phyloP scores from a whole-genome alignment of 208 protist genomes.

The Leishmania tarentolae region DNA sequence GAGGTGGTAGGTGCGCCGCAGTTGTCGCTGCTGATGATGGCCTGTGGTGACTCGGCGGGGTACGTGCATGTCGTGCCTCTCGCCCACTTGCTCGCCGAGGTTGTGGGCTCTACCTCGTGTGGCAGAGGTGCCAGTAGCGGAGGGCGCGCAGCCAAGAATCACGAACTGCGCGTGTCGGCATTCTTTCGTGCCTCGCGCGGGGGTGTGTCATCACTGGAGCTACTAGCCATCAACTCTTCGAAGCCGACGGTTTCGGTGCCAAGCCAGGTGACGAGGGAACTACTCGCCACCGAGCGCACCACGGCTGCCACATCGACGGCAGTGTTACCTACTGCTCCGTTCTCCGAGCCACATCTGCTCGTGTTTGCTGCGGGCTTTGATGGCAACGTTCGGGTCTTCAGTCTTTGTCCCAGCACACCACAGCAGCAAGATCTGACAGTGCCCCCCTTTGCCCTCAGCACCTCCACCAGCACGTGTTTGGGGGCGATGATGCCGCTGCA shows the following conservation, averaged over 20 bases:
- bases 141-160: not conserved
- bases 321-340: not conserved
- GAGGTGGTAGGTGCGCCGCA: slow-evolving; percentile 1
- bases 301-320: not conserved
- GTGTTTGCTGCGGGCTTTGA: slow-evolving; percentile 60
- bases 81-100: slow-evolving; percentile 10
- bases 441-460: not conserved
- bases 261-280: not conserved
- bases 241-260: not conserved
- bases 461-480: not conserved
- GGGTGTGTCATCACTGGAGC: slow-evolving; percentile 22
- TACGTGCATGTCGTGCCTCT: slow-evolving; percentile 28
- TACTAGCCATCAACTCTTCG: not conserved
- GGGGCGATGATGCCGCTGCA: not conserved
- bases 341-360: slow-evolving; percentile 5
- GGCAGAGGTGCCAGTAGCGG: not conserved
- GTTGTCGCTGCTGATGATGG: slow-evolving; percentile 14
- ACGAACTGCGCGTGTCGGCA: slow-evolving; percentile 16
- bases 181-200: slow-evolving; percentile 29
- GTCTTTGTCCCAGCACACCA: slow-evolving; percentile 12
- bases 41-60: slow-evolving; percentile 29
- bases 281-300: not conserved
- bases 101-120: slow-evolving; percentile 4
- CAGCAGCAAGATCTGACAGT: not conserved
- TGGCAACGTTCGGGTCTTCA: slow-evolving; percentile 70